Evolutionary conservation across 805 yeast genomes (phyloP), one percentile per base, ranked within the genome.

Genomic region (Zygoascus flipseniorum): DNA sequence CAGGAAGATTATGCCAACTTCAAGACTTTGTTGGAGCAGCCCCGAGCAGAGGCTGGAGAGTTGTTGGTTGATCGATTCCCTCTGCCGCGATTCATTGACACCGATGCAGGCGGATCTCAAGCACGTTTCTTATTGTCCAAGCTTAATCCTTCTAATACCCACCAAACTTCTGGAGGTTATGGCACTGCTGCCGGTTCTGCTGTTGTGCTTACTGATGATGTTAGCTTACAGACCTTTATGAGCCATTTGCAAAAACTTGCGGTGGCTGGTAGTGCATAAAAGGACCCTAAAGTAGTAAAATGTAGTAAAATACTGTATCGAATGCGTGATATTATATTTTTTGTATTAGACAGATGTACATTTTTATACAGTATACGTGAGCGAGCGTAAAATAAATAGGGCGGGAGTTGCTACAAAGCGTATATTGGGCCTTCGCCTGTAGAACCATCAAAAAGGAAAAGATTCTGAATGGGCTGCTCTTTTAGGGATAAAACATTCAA

Each of bases 61-160:
- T 76, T 95, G 59, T 80, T 93, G 63, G 81, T 86, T 41, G 98
- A 93, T 67, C 80, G 99, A 67, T 92, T 89, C 82, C 99, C 99
- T 62, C 77, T 93, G 65, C 99, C 99, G 48, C 81, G 99, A 72
- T 93, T 92, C 66, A 90, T 93, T 62, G 96, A 92, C 63, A 89
- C 97, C 55, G 97, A 92, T 68, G 97, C 92, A 63, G 98, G 99
- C 63, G 97, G 97, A 53, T 90, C 97, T 14, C 99, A 93, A 73
- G 97, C 98, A 2, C 83, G 99, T 72, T 93, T 93, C 77, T 77
- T 93, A 70, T 82, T 89, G 70, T 88, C 97, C 31, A 93, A 89
- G 72, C 81, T 93, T 69, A 93, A 95, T 70, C 99, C 99, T 43
- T 85, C 96, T 47, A 89, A 86, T 58, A 84, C 90, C 42, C 85